phyloP scores from a whole-genome alignment of 169 alveolate genomes.

The Theileria orientalis region DNA sequence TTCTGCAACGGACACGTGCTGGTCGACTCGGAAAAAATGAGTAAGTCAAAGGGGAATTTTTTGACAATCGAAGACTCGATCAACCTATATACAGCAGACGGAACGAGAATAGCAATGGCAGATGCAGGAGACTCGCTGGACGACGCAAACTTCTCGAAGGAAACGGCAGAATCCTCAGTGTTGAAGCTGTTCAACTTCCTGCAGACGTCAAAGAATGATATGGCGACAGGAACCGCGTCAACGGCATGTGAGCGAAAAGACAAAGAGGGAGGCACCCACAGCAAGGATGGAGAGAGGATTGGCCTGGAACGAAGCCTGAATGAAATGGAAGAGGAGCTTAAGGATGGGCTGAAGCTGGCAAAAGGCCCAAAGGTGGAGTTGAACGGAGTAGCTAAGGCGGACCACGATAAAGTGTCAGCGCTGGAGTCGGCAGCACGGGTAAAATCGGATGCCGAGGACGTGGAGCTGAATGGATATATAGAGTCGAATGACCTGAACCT shows the following conservation, averaged over 20 bases:
- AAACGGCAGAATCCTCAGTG: conserved; percentile 82
- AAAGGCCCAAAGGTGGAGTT: background rate
- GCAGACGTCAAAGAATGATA: conserved; percentile 68
- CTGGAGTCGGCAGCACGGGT: background rate
- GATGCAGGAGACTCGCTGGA: conserved; percentile 98
- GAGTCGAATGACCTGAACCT: conserved; percentile 31
- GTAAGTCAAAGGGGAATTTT: conserved; percentile 96
- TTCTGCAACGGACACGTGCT: conserved; percentile 96
- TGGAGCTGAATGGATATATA: background rate
- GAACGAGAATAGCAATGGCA: conserved; percentile 96
- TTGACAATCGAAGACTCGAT: conserved; percentile 90
- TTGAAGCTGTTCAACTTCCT: conserved; percentile 75
- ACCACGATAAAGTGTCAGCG: conserved; percentile 21
- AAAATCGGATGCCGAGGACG: background rate
- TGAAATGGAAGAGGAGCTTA: conserved; percentile 45
- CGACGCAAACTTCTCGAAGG: conserved; percentile 92
- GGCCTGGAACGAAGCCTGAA: too few species aligned
- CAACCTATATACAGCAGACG: conserved; percentile 93
- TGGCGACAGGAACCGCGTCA: conserved; percentile 34
- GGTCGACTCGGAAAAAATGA: conserved; percentile 96
- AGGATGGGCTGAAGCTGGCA: conserved; percentile 13
- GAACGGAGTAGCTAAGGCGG: background rate
- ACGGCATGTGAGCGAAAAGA: too few species aligned
- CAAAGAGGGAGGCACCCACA: too few species aligned
- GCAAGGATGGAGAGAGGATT: too few species aligned